A percentile compares a stretch with the other conserved stretches of the same genome.
These are phyloP conservation scores for Silene vulgaris DNA, from an alignment of 179 eudicot genomes.

Conservation along the genomic window DNA sequence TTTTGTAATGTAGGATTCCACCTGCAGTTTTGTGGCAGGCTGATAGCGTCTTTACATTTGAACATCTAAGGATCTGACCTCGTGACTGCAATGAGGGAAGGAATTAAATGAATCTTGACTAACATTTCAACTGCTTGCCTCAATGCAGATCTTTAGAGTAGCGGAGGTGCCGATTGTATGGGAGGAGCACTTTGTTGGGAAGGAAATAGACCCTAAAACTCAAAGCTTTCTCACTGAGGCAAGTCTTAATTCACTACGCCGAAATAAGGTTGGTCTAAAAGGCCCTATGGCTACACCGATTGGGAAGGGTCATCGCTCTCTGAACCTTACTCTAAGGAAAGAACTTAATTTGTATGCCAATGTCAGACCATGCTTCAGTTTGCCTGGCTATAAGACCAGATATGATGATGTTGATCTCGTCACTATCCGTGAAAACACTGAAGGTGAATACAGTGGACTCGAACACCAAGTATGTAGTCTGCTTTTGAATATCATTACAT, in stretches of 20 bases:
- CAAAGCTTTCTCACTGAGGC: conserved; percentile 97
- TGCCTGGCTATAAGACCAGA: conserved; percentile 95
- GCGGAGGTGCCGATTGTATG: conserved; percentile 89
- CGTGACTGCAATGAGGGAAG: neutral
- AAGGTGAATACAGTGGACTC: conserved; percentile 99
- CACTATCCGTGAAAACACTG: conserved; percentile 97
- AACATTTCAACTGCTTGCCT: neutral
- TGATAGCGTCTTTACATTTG: neutral
- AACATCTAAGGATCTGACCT: neutral
- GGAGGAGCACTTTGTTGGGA: conserved; percentile 93
- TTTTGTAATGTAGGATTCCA: no score
- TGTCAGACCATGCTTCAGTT: conserved; percentile 97
- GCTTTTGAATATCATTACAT: neutral
- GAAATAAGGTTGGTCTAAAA: conserved; percentile 80
- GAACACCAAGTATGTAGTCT: conserved; percentile 76
- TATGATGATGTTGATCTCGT: conserved; percentile 88
- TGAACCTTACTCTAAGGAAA: conserved; percentile 91
- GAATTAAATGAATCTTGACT: neutral
- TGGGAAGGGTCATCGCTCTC: conserved; percentile 94
- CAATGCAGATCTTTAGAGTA: conserved; percentile 54
- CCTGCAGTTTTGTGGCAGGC: neutral
- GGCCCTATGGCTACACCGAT: conserved; percentile 99
- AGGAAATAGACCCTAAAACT: conserved; percentile 82
- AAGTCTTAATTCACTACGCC: conserved; percentile 83
- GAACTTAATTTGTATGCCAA: conserved; percentile 91